A percentile compares a stretch with the other conserved stretches of the same genome.
These are phyloP conservation scores for Citrullus mucosospermus DNA, from an alignment of 306 rosid genomes.

Conservation along the genomic window DNA sequence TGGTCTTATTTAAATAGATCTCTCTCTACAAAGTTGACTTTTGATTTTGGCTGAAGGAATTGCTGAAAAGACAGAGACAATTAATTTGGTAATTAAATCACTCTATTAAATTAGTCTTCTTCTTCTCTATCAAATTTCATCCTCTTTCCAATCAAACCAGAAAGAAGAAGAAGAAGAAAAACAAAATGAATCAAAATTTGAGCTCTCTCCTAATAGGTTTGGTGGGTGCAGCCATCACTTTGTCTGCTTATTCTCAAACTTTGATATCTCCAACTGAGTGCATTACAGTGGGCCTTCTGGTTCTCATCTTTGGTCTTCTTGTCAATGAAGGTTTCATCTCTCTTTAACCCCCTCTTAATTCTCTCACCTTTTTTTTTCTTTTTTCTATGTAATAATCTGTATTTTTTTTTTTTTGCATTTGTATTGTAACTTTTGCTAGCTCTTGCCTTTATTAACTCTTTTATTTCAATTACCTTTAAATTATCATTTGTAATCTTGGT, in stretches of 20 bases:
- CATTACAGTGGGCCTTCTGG: slow-evolving; percentile 51
- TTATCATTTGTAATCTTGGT: neutral
- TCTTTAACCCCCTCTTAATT: slow-evolving; percentile 10
- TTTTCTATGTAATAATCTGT: too few relatives aligned
- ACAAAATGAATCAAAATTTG: slow-evolving; percentile 39
- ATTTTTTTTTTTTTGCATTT: too few relatives aligned
- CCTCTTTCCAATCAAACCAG: too few relatives aligned
- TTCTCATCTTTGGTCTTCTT: slow-evolving; percentile 58
- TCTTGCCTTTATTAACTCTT: too few relatives aligned
- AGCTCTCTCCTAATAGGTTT: slow-evolving; percentile 46
- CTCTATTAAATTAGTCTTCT: neutral
- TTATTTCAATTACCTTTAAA: too few relatives aligned
- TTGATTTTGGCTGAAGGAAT: neutral
- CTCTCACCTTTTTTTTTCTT: neutral
- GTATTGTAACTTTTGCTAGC: too few relatives aligned
- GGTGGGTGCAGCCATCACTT: slow-evolving; percentile 56
- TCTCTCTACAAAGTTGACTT: neutral
- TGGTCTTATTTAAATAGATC: neutral
- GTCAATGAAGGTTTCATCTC: slow-evolving; percentile 67
- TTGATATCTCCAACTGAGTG: slow-evolving; percentile 41
- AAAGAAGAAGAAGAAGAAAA: neutral
- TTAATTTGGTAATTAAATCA: too few relatives aligned
- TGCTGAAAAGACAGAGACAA: neutral
- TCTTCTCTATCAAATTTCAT: neutral
- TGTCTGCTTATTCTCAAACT: slow-evolving; percentile 56